A percentile compares a stretch with the other conserved stretches of the same genome.
Evolutionary conservation across 78 protist species (phyloP).

Genomic region (Protostelium mycophagum): DNA sequence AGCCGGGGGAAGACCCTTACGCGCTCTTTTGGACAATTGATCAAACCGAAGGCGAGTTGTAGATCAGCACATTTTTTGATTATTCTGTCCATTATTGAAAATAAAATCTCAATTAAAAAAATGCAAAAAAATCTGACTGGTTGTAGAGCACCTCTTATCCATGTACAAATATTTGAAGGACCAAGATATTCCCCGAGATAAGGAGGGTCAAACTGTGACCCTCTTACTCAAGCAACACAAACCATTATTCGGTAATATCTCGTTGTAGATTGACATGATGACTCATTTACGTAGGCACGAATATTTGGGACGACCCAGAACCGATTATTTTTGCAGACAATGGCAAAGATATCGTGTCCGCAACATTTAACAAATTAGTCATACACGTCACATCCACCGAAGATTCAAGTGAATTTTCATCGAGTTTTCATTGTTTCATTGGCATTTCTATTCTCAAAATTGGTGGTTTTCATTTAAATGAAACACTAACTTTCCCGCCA

Average conservation of each 20-base stretch:
- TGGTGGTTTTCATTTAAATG: no score
- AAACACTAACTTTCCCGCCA: background rate
- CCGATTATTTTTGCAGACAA: background rate
- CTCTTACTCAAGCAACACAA: background rate
- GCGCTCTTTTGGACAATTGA: no score
- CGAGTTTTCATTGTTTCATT: no score
- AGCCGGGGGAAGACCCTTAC: no score
- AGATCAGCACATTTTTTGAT: no score
- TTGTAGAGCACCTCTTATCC: background rate
- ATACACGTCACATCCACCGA: background rate
- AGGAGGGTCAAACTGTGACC: background rate
- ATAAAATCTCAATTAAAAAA: no score
- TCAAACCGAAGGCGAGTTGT: background rate
- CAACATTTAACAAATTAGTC: background rate
- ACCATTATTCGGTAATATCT: background rate
- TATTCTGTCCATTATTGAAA: background rate
- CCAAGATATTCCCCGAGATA: background rate
- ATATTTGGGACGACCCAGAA: background rate
- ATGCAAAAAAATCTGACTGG: background rate
- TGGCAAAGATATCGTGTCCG: background rate
- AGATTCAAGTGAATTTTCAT: background rate
- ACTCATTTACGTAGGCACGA: background rate
- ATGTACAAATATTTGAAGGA: background rate
- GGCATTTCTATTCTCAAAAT: no score
- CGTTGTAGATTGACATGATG: background rate